Base-by-base conservation (phyloP, 2,329 filamentous ascomycete species). In the Grosmannia penicillata region DNA sequence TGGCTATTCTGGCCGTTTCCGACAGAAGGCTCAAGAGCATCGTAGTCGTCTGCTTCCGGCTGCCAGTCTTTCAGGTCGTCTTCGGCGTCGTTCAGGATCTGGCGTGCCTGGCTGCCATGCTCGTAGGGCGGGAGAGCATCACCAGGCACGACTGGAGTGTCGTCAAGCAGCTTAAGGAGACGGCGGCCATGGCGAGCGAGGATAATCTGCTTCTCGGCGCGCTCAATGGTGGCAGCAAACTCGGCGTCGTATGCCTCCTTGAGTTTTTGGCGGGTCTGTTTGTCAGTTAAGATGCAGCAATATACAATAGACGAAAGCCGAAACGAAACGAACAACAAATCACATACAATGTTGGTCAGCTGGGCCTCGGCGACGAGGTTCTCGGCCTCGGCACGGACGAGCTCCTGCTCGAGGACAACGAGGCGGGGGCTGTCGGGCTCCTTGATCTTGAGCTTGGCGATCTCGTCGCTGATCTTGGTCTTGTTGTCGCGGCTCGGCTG, bases 341-440 rank as follows among this genome's bases (percentile, higher is more conserved):
- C 9, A 70, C 79, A 43, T 65, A 93, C 85, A 49, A 94, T 77
- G 57, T 98, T 98, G 53, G 82, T 89, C 57, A 98, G 68, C 60
- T 98, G 91, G 18, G 91, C 91, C 62, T 98, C 91, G 2, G 91
- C 91, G 36, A 98, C 91, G 42, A 98, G 62, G 52, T 85, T 93
- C 66, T 96, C 87, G 4, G 91, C 91, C 66, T 98, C 91, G 19
- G 89, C 87, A 48, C 91, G 72, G 38, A 98, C 87, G 38, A 98
- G 76, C 66, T 96, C 91, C 65, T 98, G 91, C 66, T 98, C 91
- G 38, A 96, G 70, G 18, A 80, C 80, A 26, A 85, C 77, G 39
- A 96, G 65, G 55, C 76, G 82, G 23, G 82, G 69, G 53, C 80
- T 93, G 54, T 82, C 75, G 7, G 87, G 86, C 60, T 96, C 91